Base-by-base conservation (phyloP, 176 grass and related monocot species). In the Areca catechu region DNA sequence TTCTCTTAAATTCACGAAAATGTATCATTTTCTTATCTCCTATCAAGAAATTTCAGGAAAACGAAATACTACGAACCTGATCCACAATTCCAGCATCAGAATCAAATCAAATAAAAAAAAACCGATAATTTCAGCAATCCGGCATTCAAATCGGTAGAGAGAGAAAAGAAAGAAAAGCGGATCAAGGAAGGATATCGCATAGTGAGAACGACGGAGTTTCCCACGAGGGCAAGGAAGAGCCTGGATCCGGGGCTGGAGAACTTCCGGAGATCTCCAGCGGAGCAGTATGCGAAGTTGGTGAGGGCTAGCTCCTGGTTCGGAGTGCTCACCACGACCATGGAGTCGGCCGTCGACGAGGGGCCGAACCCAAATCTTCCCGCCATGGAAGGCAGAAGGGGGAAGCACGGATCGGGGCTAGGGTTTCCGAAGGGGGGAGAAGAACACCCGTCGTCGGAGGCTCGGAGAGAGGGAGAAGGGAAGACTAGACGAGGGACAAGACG, bases 291-390 rank as follows among this genome's bases (percentile, higher is more conserved):
- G 60, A 80, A 79, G 74, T 97, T 97, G 51, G 87, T 85, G 68
- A 97, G 86, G 16, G 87, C 87, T 25, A 97, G 83, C 60, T 97
- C 93, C 65, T 88, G 87, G 64, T 57, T 85, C 62, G 93, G 93
- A 72, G 93, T 91, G 83, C 78, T 97, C 24, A 81, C 82, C 65
- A 75, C 72, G 23, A 47, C 58, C 72, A 75, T 58, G 22, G 53
- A 29, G 14, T n/a, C 62, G 22, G 37, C 62, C 47, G 47, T 62
- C 61, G 34, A 14, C n/a, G 43, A 19, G 14, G 70, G 12, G 25
- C 72, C 53, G 47, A 37, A 51, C 5, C 51, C 58, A 24, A 58
- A 65, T 48, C 54, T 56, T 54, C 72, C 72, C 53, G 72, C 72
- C 72, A 75, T 75, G 30, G 54, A 34, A 58, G 72, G 20, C 29